phyloP scores from a whole-genome alignment of 1,139 yeast species.

The Debaryomyces fabryi region DNA sequence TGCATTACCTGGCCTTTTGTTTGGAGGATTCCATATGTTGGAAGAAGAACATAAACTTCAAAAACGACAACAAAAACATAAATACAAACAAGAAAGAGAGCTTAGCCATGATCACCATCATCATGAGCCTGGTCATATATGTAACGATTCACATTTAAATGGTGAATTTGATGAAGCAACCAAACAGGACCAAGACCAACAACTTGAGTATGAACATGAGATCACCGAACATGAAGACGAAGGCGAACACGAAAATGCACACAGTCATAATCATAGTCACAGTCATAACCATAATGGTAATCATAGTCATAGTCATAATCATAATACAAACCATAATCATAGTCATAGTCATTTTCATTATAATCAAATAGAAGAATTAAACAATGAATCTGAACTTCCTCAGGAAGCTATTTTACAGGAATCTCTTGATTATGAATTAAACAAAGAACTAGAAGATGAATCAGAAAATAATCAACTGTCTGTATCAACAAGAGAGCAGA shows the following conservation, averaged over 20 bases:
- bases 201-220: neutral
- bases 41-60: slow-evolving; percentile 41
- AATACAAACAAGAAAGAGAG: slow-evolving; percentile 14
- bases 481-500: slow-evolving; percentile 13
- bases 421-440: slow-evolving; percentile 11
- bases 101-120: slow-evolving; percentile 1
- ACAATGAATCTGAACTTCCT: neutral
- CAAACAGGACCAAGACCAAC: neutral
- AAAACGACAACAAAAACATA: slow-evolving; percentile 29
- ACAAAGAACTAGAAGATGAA: neutral
- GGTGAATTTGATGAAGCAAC: neutral
- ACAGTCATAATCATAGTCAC: slow-evolving; percentile 8
- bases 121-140: neutral
- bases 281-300: slow-evolving; percentile 5
- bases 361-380: slow-evolving; percentile 1
- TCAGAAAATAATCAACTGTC: slow-evolving; percentile 1
- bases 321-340: slow-evolving; percentile 11
- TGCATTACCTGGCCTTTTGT: slow-evolving; percentile 43
- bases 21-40: slow-evolving; percentile 44
- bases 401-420: neutral
- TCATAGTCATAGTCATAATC: slow-evolving; percentile 8
- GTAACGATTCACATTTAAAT: neutral
- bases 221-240: slow-evolving; percentile 6
- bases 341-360: slow-evolving; percentile 4
- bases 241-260: neutral